These are phyloP conservation scores for Phytophthora quininea DNA, from an alignment of 352 stramenopile species.

Conservation along the genomic window DNA sequence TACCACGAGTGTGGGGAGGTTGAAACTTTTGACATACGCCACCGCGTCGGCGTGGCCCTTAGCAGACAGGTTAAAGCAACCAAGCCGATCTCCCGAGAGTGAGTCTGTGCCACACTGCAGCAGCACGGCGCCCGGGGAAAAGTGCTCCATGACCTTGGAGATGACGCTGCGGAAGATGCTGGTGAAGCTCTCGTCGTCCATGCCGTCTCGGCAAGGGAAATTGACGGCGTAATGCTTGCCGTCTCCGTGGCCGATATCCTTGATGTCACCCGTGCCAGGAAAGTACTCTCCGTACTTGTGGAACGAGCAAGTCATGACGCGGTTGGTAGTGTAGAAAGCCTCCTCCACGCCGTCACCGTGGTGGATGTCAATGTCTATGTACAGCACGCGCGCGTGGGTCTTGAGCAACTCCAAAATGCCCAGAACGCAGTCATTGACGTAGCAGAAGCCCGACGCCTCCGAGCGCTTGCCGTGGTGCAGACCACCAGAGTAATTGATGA, in stretches of 20 bases:
- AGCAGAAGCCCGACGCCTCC: constrained; percentile 99
- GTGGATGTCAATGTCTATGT: constrained; percentile 99
- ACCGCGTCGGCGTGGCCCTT: constrained; percentile 98
- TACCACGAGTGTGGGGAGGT: constrained; percentile 96
- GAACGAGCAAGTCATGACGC: constrained; percentile 98
- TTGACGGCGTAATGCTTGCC: constrained; percentile 99
- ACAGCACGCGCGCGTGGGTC: constrained; percentile 96
- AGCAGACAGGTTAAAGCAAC: constrained; percentile 98
- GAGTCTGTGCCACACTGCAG: constrained; percentile 99
- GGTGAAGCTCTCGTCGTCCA: constrained; percentile 97
- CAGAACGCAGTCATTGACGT: constrained; percentile 99
- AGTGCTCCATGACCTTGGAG: constrained; percentile 97
- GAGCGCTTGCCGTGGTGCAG: constrained; percentile 99
- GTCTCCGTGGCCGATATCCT: constrained; percentile 85
- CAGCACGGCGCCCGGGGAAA: constrained; percentile 95
- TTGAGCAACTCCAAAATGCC: constrained; percentile 99
- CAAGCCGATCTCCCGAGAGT: constrained; percentile 97
- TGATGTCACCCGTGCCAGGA: constrained; percentile 93
- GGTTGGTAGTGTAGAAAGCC: constrained; percentile 99
- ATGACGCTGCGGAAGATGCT: constrained; percentile 93
- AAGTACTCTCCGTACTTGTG: constrained; percentile 99
- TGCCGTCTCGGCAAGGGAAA: constrained; percentile 97
- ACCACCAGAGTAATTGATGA: constrained; percentile 99
- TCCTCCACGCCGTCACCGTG: constrained; percentile 99
- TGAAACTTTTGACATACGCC: constrained; percentile 96